Evolutionary conservation across 495 filamentous ascomycete genomes (phyloP), one percentile per base, ranked within the genome.

Genomic region (Hyphodiscus hymeniophilus): DNA sequence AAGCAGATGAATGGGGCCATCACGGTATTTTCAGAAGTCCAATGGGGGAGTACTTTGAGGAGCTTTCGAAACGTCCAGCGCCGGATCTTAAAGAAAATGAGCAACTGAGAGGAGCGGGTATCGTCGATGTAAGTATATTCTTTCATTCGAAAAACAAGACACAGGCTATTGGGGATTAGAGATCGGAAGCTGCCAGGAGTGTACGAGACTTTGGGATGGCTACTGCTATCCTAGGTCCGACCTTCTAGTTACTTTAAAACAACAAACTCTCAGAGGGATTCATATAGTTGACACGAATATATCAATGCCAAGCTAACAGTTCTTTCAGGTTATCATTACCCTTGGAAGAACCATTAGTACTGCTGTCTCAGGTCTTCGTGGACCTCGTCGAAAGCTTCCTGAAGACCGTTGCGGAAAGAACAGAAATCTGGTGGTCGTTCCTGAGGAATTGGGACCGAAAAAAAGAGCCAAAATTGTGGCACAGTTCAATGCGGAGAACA

Each of bases 21-120:
- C 38, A 47, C 28, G 33, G n/a, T 17, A 38, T 17, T 8, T 38
- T 38, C 30, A 17, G 47, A 64, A 36, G 12, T 32, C 56, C 60
- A n/a, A 56, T 63, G 38, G 64, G 57, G 1, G 57, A 68, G 2
- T 68, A 67, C 43, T 46, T 75, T n/a, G 41, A 53, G 20, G 54
- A 55, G 17, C 51, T 75, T 16, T 60, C 66, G 4, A 42, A 51
- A 5, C 42, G 65, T 26, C 10, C 47, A 17, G 58, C 70, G 50
- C 71, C 66, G 10, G 38, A 55, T 1, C 11, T 22, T 1, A 48
- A 64, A 45, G 62, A 61, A 43, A 60, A 23, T 20, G 12, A 20
- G 3, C 13, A 50, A 20, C 34, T 50, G 20, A 56, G 47, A 8
- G 60, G 55, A 3, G 59, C 68, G 31, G 66, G 63, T 12, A 47